Evolutionary conservation across 257 asterid genomes (phyloP), one percentile per base, ranked within the genome.

Genomic region (Jacaranda mimosifolia): DNA sequence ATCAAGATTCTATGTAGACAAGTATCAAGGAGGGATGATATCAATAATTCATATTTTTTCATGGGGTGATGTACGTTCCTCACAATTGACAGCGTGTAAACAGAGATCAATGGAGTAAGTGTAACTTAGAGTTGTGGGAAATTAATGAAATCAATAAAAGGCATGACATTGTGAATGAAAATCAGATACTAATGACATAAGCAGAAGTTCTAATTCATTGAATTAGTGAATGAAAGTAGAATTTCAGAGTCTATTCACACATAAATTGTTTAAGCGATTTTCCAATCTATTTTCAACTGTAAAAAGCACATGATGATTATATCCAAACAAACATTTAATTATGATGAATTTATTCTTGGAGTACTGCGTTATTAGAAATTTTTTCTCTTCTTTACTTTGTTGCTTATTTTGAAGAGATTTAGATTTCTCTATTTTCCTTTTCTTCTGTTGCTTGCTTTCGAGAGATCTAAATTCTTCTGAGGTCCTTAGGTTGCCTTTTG

Each of bases 21-120:
- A 52, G 63, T 49, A 65, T 17, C 32, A 26, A 49, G 40, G 45
- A 60, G 72, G 68, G 67, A 68, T 42, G 69, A 73, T 48, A 53
- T 65, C 38, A 6, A 48, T 17, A 52, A 63, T 38, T 35, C 26
- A 46, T 63, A 1, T 67, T 26, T 48, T 4, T 32, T 55, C 11
- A 64, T 13, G 65, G 51, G 21, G 48, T 66, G 62, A 58, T 0
- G 7, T 35, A 15, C 65, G 57, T 70, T 80, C 55, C 68, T 43
- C 15, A 15, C 10, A 40, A 18, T 48, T 19, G 42, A 63, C 32
- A 7, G 32, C 9, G 35, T 35, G 32, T 48, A 36, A 80, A 39
- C n/a, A 26, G 32, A 26, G 32, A 26, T 26, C 32, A 26, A 26
- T 26, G 32, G 32, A 26, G 32, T 17, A 68, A 62, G 68, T 38